Conservation (phyloP, 306 rosid genomes). For the Lotus japonicus region DNA sequence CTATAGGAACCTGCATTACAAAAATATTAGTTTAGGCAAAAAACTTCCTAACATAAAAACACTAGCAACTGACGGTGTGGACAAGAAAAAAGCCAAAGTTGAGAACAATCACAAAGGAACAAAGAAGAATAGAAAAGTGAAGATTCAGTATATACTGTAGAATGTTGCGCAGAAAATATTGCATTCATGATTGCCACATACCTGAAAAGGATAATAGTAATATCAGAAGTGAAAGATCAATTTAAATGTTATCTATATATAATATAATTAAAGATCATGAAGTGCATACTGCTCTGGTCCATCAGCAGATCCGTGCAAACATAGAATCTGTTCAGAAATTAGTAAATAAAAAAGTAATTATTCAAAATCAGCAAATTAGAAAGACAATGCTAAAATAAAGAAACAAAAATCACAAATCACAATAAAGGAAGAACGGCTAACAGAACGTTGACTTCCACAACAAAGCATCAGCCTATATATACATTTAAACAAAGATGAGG, state of each 20-base stretch:
- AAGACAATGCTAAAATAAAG: background rate
- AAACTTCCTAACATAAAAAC: constrained; percentile 1
- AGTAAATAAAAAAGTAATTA: constrained; percentile 17
- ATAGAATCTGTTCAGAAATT: constrained; percentile 66
- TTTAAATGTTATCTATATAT: constrained; percentile 16
- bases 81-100: background rate
- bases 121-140: background rate
- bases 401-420: background rate
- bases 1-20: constrained; percentile 75
- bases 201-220: constrained; percentile 44
- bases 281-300: constrained; percentile 88
- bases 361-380: background rate
- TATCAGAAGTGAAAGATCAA: constrained; percentile 11
- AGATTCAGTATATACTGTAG: constrained; percentile 40
- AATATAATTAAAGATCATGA: constrained; percentile 12
- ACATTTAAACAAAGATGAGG: constrained; percentile 8
- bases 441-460: background rate
- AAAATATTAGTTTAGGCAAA: constrained; percentile 7
- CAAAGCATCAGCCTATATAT: background rate
- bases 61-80: background rate
- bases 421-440: background rate
- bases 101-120: constrained; percentile 4
- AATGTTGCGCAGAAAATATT: constrained; percentile 90
- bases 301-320: constrained; percentile 88
- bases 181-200: constrained; percentile 95